These are phyloP conservation scores for Onygenales sp. DNA, from an alignment of 2,329 filamentous ascomycete genomes.

Conservation along the genomic window DNA sequence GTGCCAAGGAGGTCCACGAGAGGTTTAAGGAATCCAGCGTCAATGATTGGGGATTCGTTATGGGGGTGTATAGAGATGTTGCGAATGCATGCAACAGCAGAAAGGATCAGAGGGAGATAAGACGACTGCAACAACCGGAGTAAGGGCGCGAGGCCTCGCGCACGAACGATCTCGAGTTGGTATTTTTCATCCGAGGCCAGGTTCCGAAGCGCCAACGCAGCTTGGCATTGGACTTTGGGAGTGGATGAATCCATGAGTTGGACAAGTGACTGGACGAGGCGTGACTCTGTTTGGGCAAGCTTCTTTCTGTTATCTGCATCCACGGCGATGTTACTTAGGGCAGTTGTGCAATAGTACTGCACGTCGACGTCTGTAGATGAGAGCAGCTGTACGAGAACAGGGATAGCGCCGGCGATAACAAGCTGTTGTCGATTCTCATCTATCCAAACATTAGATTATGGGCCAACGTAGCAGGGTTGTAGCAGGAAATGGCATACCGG, in stretches of 20 bases:
- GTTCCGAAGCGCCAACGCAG: conserved; percentile 85
- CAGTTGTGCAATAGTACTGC: conserved; percentile 98
- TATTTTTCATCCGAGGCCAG: conserved; percentile 97
- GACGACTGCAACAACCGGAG: conserved; percentile 87
- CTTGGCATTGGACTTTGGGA: conserved; percentile 96
- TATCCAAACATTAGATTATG: conserved; percentile 27
- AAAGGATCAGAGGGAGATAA: conserved; percentile 90
- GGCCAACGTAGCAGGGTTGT: not conserved
- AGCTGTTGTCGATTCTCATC: conserved; percentile 97
- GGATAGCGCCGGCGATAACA: conserved; percentile 94
- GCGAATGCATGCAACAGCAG: conserved; percentile 92
- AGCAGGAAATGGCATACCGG: conserved; percentile 50
- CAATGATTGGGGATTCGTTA: conserved; percentile 97
- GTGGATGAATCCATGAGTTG: conserved; percentile 96
- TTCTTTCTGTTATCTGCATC: conserved; percentile 85
- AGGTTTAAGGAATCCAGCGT: conserved; percentile 89
- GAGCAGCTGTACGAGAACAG: conserved; percentile 88
- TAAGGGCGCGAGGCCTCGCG: conserved; percentile 73
- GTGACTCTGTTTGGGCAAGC: conserved; percentile 79
- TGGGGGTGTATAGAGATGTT: conserved; percentile 98
- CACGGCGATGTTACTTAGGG: conserved; percentile 95
- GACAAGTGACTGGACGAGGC: conserved; percentile 86
- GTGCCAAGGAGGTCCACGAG: conserved; percentile 88
- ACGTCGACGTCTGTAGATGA: conserved; percentile 92
- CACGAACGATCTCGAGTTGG: conserved; percentile 91